These are phyloP conservation scores for Apostasia ramifera DNA, from an alignment of 106 monocot genomes.

Conservation along the genomic window DNA sequence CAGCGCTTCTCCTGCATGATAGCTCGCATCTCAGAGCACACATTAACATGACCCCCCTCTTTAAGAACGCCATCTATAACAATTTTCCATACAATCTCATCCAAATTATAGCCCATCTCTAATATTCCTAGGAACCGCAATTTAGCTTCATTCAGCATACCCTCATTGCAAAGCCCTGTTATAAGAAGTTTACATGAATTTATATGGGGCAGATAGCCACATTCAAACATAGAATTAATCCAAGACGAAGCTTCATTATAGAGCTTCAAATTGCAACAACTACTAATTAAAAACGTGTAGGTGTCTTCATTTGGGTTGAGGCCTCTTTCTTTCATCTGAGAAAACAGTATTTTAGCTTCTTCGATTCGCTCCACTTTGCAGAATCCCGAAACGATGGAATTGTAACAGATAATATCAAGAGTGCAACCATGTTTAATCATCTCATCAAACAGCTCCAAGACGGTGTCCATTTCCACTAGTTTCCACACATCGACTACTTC, in stretches of 20 bases:
- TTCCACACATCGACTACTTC: conserved; percentile 20
- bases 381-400: conserved; percentile 21
- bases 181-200: conserved; percentile 20
- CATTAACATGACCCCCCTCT: conserved; percentile 19
- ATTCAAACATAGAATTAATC: conserved; percentile 19
- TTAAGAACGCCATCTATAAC: conserved; percentile 29
- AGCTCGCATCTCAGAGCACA: conserved; percentile 23
- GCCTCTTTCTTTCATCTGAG: conserved; percentile 23
- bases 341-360: conserved; percentile 22
- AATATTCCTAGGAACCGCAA: conserved; percentile 14
- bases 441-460: conserved; percentile 17
- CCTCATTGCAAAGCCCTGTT: conserved; percentile 27
- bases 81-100: conserved; percentile 25
- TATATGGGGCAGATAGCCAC: conserved; percentile 23
- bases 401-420: conserved; percentile 11
- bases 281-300: conserved; percentile 14
- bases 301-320: conserved; percentile 17
- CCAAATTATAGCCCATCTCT: conserved; percentile 18
- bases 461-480: conserved; percentile 11
- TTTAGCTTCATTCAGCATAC: conserved; percentile 26
- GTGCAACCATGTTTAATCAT: conserved; percentile 20
- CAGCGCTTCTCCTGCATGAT: conserved; percentile 21
- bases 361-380: conserved; percentile 23
- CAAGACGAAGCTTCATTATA: conserved; percentile 15
- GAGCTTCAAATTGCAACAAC: conserved; percentile 16